Evolutionary conservation across 495 filamentous ascomycete species (phyloP), one percentile per base, ranked within the genome.

Genomic region (Jackrogersella minutella): DNA sequence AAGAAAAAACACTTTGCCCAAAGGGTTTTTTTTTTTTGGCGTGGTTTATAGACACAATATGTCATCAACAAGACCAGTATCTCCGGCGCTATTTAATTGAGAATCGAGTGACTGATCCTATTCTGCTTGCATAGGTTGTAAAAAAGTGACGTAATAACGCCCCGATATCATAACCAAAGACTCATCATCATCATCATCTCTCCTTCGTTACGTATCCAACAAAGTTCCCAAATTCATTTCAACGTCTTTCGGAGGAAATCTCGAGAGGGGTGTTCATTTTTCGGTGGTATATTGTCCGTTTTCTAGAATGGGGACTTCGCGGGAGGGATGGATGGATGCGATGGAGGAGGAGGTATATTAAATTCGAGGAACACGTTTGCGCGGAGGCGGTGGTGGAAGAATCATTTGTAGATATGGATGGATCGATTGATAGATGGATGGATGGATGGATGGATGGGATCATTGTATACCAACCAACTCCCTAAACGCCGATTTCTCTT

Each of bases 21-120:
- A 33, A 56, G 50, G n/a, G n/a, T n/a, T n/a, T n/a, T n/a, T n/a
- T n/a, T n/a, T n/a, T 47, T 64, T 62, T 47, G 57, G 66, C 58
- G 51, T 68, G 63, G 60, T 70, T 53, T 33, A 71, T 79, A 78
- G 78, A 78, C 50, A 68, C n/a, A n/a, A n/a, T n/a, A 71, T 75
- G 41, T 66, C 71, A 74, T 54, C 41, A 75, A 56, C 58, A 68
- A 72, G 59, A 46, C 44, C 52, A 19, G n/a, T n/a, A n/a, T n/a
- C n/a, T 58, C 64, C 28, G 57, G 66, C 26, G 41, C 41, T 56
- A 69, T 46, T n/a, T n/a, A 68, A 67, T 62, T 57, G 33, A 50
- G 68, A 57, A 73, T 55, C 73, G 44, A 64, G 63, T 76, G 62
- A 73, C 75, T 77, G 75, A 77, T 77, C 64, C 57, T 51, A 64